Base-by-base conservation (phyloP, 495 filamentous ascomycete genomes). In the Margaritispora aquatica region DNA sequence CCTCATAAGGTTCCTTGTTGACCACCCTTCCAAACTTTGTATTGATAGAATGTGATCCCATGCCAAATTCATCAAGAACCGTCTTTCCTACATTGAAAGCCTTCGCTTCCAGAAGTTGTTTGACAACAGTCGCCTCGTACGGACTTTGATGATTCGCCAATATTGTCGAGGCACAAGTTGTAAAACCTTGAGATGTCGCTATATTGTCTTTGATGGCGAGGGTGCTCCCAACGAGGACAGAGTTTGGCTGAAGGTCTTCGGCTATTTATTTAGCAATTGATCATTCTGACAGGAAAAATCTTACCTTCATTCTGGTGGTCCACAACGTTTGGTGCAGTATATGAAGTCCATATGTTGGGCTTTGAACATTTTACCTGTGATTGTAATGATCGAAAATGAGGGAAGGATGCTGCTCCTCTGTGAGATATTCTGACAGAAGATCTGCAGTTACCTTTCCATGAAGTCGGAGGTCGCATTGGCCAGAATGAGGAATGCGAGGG, bases 51-150 rank as follows among this genome's bases (percentile, higher is more conserved):
- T 97, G 88, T 11, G 91, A 95, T 36, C 94, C 94, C 94, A 98
- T 98, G 21, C 94, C 94, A 73, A 97, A 98, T 69, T 97, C 94
- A 76, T 98, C 94, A 65, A 98, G 78, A 70, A 96, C 96, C 0
- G 91, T 91, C 70, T 96, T 97, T 8, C 87, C 88, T 17, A 82
- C 77, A 2, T 96, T 69, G 20, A 79, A 69, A 4, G 26, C 29
- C 26, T 27, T 52, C 4, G n/a, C 11, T 1, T 23, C 10, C 1
- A 22, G 41, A 26, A 63, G 57, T 65, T 77, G 76, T 49, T 79
- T 67, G 26, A 96, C 83, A 31, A 96, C 90, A 2, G 89, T 93
- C 8, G 94, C 92, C 69, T 90, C 82, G 71, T 88, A 94, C 21
- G 95, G 95, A 59, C 84, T 89, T 48, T 65, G 69, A 72, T 88